These are phyloP conservation scores for Hapsidospora chrysogenum DNA, from an alignment of 495 filamentous ascomycete species.

Conservation along the genomic window DNA sequence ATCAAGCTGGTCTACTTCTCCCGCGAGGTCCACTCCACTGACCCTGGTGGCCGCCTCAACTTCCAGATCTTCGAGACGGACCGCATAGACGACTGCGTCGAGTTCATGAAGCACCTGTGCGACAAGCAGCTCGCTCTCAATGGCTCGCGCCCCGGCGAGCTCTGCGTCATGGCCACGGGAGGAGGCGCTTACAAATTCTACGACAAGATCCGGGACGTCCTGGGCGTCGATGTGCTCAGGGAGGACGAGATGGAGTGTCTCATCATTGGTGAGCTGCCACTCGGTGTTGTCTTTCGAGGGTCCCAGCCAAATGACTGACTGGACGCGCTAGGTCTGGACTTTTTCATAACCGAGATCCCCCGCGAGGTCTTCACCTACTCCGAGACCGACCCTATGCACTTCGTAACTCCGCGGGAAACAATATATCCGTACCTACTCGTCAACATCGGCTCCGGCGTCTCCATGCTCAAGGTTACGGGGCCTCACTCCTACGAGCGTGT, in stretches of 20 bases:
- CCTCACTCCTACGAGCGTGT: constrained; percentile 74
- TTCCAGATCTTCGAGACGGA: constrained; percentile 94
- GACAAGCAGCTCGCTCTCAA: constrained; percentile 59
- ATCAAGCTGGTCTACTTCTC: constrained; percentile 97
- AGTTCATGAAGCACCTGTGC: constrained; percentile 72
- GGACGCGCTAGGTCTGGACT: constrained; percentile 56
- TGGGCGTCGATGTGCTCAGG: constrained; percentile 72
- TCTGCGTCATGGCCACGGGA: constrained; percentile 88
- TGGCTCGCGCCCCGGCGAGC: constrained; percentile 41
- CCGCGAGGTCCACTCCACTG: constrained; percentile 58
- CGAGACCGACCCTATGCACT: constrained; percentile 74
- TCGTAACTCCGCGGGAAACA: constrained; percentile 47
- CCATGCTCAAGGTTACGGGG: constrained; percentile 94
- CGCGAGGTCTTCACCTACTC: constrained; percentile 92
- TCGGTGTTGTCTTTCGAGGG: background rate
- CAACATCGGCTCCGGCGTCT: constrained; percentile 97
- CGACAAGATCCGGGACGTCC: constrained; percentile 62
- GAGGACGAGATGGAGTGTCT: constrained; percentile 99
- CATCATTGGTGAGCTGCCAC: constrained; percentile 56
- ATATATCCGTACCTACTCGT: constrained; percentile 95
- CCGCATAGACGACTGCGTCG: constrained; percentile 75
- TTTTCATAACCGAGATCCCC: constrained; percentile 96
- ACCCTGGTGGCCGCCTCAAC: constrained; percentile 78
- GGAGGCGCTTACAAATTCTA: constrained; percentile 94
- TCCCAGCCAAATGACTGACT: background rate